Conservation (phyloP, 1,284 basidiomycete species). For the Tranzscheliella williamsii region DNA sequence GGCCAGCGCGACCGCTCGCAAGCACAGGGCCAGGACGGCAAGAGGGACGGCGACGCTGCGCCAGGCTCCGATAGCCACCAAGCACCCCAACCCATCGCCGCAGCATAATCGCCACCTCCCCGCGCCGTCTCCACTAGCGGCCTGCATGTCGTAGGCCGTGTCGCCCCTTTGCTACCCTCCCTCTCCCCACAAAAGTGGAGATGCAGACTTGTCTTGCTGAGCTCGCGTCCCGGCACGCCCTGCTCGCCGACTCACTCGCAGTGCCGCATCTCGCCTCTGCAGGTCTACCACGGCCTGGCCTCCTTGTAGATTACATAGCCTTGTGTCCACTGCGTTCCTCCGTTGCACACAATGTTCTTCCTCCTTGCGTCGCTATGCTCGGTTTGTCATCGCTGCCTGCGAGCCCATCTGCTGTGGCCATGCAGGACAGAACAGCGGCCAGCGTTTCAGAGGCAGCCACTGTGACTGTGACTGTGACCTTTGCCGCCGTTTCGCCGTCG, state of each 20-base stretch:
- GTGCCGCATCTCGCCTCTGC: neutral
- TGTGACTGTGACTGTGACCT: too few relatives aligned
- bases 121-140: too few relatives aligned
- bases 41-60: slow-evolving; percentile 26
- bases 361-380: too few relatives aligned
- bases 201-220: too few relatives aligned
- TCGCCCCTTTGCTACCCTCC: neutral
- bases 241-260: neutral
- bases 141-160: neutral
- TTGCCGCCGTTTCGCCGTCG: too few relatives aligned
- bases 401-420: too few relatives aligned
- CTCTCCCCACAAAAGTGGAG: neutral
- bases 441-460: too few relatives aligned
- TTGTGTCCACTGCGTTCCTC: too few relatives aligned
- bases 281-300: neutral
- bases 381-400: too few relatives aligned
- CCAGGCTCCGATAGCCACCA: slow-evolving; percentile 19
- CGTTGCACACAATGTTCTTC: too few relatives aligned
- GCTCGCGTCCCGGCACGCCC: neutral
- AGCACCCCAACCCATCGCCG: slow-evolving; percentile 29
- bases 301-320: neutral
- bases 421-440: too few relatives aligned
- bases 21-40: slow-evolving; percentile 15
- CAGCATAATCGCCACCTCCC: too few relatives aligned
- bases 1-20: slow-evolving; percentile 30